Conservation (phyloP, 257 asterid genomes). For the Eustoma russellianum region DNA sequence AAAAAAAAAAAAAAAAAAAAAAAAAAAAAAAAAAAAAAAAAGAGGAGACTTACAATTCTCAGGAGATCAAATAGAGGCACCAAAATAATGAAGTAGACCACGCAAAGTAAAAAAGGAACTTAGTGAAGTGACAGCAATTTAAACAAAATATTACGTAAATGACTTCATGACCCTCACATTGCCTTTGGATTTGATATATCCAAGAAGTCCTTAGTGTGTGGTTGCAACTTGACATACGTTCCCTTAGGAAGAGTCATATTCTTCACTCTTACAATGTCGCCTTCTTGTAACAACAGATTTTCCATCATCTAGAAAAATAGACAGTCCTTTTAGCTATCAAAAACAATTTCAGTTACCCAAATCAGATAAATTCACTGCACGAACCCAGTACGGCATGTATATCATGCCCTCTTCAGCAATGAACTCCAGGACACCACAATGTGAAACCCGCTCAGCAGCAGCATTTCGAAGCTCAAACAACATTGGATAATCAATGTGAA, state of each 20-base stretch:
- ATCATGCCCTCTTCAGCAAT: slow-evolving; percentile 3
- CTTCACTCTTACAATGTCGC: neutral
- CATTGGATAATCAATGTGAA: neutral
- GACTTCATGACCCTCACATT: slow-evolving; percentile 4
- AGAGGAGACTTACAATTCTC: too few species aligned
- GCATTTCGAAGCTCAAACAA: neutral
- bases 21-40: too few species aligned
- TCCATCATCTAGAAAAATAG: neutral
- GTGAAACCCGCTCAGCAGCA: neutral
- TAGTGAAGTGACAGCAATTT: too few species aligned
- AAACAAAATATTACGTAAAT: too few species aligned
- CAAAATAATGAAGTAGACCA: too few species aligned
- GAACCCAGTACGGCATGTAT: neutral
- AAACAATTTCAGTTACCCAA: too few species aligned
- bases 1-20: too few species aligned
- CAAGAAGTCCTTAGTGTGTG: slow-evolving; percentile 7
- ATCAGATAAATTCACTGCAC: too few species aligned
- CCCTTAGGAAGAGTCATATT: neutral
- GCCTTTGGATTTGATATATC: slow-evolving; percentile 11
- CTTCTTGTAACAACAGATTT: neutral
- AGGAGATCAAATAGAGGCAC: too few species aligned
- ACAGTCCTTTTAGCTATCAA: too few species aligned
- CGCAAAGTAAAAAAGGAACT: too few species aligned
- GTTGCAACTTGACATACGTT: neutral
- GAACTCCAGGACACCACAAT: slow-evolving; percentile 3